Percentiles rank a stretch among this genome's conserved stretches.
Conservation (phyloP, 106 monocot genomes). For the Allium cepa region DNA sequence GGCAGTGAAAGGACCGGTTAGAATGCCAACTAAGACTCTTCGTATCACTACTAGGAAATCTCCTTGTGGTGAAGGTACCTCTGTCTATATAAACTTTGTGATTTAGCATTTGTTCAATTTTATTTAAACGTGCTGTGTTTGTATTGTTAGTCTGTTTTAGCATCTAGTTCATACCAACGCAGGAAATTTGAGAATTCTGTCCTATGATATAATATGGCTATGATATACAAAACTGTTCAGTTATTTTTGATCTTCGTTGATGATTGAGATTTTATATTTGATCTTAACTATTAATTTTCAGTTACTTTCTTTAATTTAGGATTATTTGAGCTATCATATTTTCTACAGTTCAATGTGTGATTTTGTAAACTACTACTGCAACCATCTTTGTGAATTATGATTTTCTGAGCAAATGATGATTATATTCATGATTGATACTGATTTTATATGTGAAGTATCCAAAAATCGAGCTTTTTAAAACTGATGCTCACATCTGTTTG, state of each 20-base stretch:
- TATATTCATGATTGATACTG: neutral
- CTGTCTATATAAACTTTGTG: no score
- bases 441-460: slow-evolving; percentile 1
- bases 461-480: slow-evolving; percentile 9
- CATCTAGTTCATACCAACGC: neutral
- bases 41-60: slow-evolving; percentile 74
- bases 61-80: slow-evolving; percentile 73
- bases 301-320: neutral
- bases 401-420: slow-evolving; percentile 6
- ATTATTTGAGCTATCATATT: neutral
- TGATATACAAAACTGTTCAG: neutral
- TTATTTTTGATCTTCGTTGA: neutral
- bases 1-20: slow-evolving; percentile 63
- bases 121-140: neutral
- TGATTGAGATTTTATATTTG: no score
- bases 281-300: neutral
- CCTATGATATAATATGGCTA: neutral
- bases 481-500: neutral
- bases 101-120: no score
- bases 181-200: no score
- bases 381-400: neutral
- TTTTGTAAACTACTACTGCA: neutral
- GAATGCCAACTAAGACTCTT: slow-evolving; percentile 81
- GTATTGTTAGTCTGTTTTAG: neutral
- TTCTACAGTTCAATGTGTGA: neutral